These are phyloP conservation scores for Podaxis rugospora DNA, from an alignment of 768 basidiomycete species.

Conservation along the genomic window DNA sequence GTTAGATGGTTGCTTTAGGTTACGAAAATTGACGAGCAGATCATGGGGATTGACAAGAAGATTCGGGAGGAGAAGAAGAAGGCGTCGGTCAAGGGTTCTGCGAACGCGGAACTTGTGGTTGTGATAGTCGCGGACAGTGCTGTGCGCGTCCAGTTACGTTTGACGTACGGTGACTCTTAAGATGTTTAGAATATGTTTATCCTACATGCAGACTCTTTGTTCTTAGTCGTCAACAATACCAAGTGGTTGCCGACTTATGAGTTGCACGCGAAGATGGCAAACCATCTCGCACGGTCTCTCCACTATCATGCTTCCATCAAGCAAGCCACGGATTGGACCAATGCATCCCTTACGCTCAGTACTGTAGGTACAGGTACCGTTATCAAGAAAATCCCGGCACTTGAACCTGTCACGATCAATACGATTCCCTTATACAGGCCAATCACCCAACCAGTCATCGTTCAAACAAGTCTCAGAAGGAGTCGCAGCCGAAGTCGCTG, in stretches of 20 bases:
- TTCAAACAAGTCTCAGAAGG: neutral
- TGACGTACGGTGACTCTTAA: conserved; percentile 46
- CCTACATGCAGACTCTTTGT: neutral
- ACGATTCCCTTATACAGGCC: neutral
- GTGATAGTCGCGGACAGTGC: conserved; percentile 36
- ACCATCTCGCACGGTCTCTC: conserved; percentile 39
- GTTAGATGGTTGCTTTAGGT: conserved; percentile 19
- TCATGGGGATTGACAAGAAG: conserved; percentile 32
- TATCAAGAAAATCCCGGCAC: neutral
- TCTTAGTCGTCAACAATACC: conserved; percentile 45
- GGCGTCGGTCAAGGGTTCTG: conserved; percentile 28
- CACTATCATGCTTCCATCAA: conserved; percentile 51
- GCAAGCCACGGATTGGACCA: conserved; percentile 57
- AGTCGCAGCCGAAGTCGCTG: neutral
- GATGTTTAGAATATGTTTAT: neutral
- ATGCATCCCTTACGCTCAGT: conserved; percentile 46
- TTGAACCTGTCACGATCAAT: neutral
- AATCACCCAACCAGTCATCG: neutral
- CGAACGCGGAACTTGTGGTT: conserved; percentile 33
- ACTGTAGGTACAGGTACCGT: conserved; percentile 30
- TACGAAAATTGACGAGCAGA: conserved; percentile 33
- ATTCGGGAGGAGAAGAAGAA: conserved; percentile 31
- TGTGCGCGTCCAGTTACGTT: conserved; percentile 34
- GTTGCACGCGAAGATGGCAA: conserved; percentile 45
- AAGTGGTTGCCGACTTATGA: conserved; percentile 57